Evolutionary conservation across 768 basidiomycete species (phyloP).

Genomic region (Pulveroboletus sp.): DNA sequence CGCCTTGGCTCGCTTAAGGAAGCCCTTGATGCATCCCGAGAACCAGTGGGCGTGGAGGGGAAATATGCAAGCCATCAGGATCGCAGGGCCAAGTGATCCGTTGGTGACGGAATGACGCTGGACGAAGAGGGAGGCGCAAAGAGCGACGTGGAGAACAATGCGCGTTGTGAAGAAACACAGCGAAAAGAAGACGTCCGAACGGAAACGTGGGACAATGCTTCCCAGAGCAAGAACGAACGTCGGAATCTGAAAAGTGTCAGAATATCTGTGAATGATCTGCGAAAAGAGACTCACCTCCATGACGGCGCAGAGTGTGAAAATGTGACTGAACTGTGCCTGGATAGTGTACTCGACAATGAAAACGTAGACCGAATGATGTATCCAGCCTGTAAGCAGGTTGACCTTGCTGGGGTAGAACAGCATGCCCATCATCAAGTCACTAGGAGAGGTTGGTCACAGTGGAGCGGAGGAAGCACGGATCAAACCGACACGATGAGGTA

Average conservation of each 20-base stretch:
- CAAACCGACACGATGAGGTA: conserved; percentile 37
- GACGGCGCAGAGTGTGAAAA: conserved; percentile 42
- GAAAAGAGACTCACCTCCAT: conserved; percentile 42
- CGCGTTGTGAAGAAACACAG: conserved; percentile 48
- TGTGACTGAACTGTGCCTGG: conserved; percentile 33
- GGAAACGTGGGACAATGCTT: conserved; percentile 40
- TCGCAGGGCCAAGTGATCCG: conserved; percentile 38
- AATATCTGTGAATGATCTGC: not conserved
- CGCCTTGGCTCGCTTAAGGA: conserved; percentile 32
- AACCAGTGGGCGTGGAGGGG: conserved; percentile 56
- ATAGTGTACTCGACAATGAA: conserved; percentile 39
- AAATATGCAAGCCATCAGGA: conserved; percentile 39
- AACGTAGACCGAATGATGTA: conserved; percentile 45
- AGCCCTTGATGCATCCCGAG: conserved; percentile 44
- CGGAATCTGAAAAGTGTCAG: conserved; percentile 37
- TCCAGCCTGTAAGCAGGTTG: conserved; percentile 53
- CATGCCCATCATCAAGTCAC: conserved; percentile 44
- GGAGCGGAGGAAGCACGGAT: conserved; percentile 11
- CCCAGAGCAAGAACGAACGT: conserved; percentile 50
- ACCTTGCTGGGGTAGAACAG: conserved; percentile 44
- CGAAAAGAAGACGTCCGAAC: conserved; percentile 50
- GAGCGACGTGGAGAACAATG: conserved; percentile 42
- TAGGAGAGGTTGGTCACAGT: conserved; percentile 19
- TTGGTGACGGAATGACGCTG: conserved; percentile 29
- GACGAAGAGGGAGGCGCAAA: conserved; percentile 32